Evolutionary conservation across 805 yeast species (phyloP).

Genomic region (Metschnikowia shivogae): DNA sequence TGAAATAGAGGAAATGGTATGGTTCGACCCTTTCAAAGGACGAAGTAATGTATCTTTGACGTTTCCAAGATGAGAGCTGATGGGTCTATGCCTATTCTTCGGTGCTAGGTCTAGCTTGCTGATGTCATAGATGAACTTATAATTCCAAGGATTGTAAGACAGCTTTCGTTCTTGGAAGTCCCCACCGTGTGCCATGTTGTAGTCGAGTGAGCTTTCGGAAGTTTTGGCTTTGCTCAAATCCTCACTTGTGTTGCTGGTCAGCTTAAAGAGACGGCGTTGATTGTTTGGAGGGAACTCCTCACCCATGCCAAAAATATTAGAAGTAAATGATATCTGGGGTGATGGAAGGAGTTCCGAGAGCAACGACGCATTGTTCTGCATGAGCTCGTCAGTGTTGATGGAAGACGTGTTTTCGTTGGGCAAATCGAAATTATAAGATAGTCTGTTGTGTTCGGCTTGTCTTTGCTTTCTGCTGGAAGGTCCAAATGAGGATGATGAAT

Average conservation of each 20-base stretch:
- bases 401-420: slow-evolving; percentile 10
- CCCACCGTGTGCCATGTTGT: neutral
- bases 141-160: neutral
- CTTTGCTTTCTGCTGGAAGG: neutral
- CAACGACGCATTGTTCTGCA: slow-evolving; percentile 29
- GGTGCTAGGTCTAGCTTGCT: slow-evolving; percentile 20
- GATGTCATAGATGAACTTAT: slow-evolving; percentile 19
- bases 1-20: slow-evolving; percentile 23
- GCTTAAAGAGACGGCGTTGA: neutral
- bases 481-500: neutral
- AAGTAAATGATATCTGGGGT: slow-evolving; percentile 27
- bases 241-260: neutral
- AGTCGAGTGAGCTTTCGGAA: neutral
- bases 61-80: slow-evolving; percentile 13
- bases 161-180: neutral
- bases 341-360: slow-evolving; percentile 36
- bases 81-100: slow-evolving; percentile 9
- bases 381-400: slow-evolving; percentile 26
- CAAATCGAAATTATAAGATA: neutral
- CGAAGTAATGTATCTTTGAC: slow-evolving; percentile 23
- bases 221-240: neutral
- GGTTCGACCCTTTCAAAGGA: slow-evolving; percentile 32
- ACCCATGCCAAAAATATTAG: slow-evolving; percentile 1
- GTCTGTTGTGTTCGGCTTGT: neutral
- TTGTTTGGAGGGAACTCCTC: neutral